Percentiles rank a stretch among this genome's conserved stretches.
These are phyloP conservation scores for Beauveria varroae DNA, from an alignment of 2,329 filamentous ascomycete species.

Conservation along the genomic window DNA sequence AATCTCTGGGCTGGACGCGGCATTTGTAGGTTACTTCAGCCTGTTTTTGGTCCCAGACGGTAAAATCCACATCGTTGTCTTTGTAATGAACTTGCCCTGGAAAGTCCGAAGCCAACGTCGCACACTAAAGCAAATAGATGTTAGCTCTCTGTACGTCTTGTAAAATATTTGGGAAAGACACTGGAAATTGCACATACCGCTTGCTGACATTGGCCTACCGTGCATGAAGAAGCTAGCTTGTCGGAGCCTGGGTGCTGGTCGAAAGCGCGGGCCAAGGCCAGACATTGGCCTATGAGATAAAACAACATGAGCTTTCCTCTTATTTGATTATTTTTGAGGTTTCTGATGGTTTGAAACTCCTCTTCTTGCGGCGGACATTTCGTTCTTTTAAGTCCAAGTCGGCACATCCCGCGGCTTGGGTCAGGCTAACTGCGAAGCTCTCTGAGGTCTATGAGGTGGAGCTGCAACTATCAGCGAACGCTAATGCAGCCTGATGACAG, in stretches of 20 bases:
- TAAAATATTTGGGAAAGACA: neutral
- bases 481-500: neutral
- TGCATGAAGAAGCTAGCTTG: neutral
- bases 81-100: neutral
- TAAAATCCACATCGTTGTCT: neutral
- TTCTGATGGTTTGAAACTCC: neutral
- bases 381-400: neutral
- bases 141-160: neutral
- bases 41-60: conserved; percentile 1
- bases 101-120: neutral
- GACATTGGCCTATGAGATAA: neutral
- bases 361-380: neutral
- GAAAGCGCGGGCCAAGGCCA: neutral
- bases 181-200: neutral
- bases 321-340: neutral
- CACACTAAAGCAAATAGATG: neutral
- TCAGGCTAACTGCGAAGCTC: too few relatives aligned
- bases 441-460: neutral
- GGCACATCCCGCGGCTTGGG: neutral
- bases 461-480: neutral
- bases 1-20: neutral
- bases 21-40: neutral
- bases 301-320: neutral
- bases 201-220: neutral
- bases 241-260: neutral